A percentile compares a stretch with the other conserved stretches of the same genome.
These are phyloP conservation scores for Meripilus lineatus DNA, from an alignment of 1,284 basidiomycete species.

Conservation along the genomic window DNA sequence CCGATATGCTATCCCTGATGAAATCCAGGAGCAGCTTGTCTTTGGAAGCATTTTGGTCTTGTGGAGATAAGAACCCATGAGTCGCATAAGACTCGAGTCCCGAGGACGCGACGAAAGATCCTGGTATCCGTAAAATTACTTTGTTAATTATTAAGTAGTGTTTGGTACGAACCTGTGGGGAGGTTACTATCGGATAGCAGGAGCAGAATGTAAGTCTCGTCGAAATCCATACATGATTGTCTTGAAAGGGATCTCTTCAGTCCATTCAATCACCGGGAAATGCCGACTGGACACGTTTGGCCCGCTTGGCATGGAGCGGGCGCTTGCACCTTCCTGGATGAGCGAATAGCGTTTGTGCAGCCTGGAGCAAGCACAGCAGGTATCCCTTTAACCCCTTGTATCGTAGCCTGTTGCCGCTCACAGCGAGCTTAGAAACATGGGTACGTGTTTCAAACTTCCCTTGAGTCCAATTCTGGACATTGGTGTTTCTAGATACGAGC, in stretches of 20 bases:
- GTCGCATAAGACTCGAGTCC: slow-evolving; percentile 89
- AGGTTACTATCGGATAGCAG: slow-evolving; percentile 79
- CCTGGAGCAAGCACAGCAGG: too few species aligned
- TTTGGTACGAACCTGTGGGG: slow-evolving; percentile 44
- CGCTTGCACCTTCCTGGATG: too few species aligned
- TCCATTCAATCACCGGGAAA: too few species aligned
- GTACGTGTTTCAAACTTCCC: background rate
- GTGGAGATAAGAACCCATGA: slow-evolving; percentile 69
- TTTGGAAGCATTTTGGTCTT: slow-evolving; percentile 27
- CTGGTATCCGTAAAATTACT: slow-evolving; percentile 23
- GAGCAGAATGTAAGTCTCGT: slow-evolving; percentile 59
- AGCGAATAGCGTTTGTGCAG: too few species aligned
- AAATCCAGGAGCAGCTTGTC: slow-evolving; percentile 49
- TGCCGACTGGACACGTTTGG: too few species aligned
- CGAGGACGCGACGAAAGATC: slow-evolving; percentile 88
- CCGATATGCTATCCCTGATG: slow-evolving; percentile 62
- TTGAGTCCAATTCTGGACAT: background rate
- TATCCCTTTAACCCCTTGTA: too few species aligned
- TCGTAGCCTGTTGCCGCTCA: too few species aligned
- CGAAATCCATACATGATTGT: slow-evolving; percentile 21
- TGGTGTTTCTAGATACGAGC: slow-evolving; percentile 46
- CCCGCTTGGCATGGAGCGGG: too few species aligned
- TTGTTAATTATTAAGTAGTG: background rate
- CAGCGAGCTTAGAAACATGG: background rate
- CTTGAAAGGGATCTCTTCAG: too few species aligned